Base-by-base conservation (phyloP, 305 asterid species). In the Fraxinus latifolia region DNA sequence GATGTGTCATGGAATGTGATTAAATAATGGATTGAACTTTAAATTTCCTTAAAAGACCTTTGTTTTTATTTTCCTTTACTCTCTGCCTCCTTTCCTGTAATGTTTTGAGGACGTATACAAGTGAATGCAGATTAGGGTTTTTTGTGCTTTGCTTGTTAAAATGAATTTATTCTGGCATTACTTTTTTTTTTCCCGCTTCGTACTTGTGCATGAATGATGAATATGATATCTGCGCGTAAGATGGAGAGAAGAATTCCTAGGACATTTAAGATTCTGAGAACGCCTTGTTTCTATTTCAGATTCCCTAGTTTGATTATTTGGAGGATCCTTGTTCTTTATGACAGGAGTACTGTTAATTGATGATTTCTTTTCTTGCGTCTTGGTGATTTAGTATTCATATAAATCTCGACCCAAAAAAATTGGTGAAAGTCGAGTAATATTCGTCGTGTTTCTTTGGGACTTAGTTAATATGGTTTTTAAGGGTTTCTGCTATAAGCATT, bases 11-110 rank as follows among this genome's bases (percentile, higher is more conserved):
- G 3, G 12, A 27, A 58, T 50, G 53, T 83, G 36, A 47, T 33
- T 21, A 29, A 50, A 88, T 80, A 88, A 84, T 78, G 87, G 83
- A 11, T 17, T 84, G 85, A 80, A 81, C 75, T 44, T 77, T 9
- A 62, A 70, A 32, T 25, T 4, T 68, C 36, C 36, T 29, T 68
- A 36, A 68, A 8, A 68, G 9, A 12, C n/a, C 74, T 17, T 67
- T 25, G 9, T 67, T 68, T 21, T 62, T 62, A 7, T 25, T 29
- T 29, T 21, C 36, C 8, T 29, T 68, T 68, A 25, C 7, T 4
- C 36, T 5, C 25, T 14, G 19, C 58, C 58, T 11, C 74, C 36
- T 34, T 11, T 21, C 6, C 73, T 68, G 74, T 68, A 25, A 68
- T 29, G 21, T 25, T 25, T 68, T 27, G 9, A 25, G 9, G 39